Evolutionary conservation across 371 early-diverging fungal species (phyloP).

Genomic region (Syncephalis fuscata): DNA sequence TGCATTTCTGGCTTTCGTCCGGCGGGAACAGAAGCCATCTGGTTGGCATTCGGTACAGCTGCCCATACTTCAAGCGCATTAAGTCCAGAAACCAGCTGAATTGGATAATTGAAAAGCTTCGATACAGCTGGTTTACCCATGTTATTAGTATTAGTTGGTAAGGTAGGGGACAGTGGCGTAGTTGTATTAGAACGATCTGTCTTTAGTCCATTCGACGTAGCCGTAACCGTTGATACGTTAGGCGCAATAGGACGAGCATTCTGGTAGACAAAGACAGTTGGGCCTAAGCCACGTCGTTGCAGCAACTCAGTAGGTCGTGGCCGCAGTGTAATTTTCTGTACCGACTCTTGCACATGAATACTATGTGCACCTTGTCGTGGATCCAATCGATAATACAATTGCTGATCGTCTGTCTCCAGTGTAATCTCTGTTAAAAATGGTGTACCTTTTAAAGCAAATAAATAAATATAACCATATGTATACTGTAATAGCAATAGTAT

Average conservation of each 20-base stretch:
- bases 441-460: neutral
- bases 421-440: neutral
- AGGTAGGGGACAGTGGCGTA: too few species aligned
- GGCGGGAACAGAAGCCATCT: neutral
- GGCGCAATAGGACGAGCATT: neutral
- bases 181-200: neutral
- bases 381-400: neutral
- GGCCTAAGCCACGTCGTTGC: too few species aligned
- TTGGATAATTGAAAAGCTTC: neutral
- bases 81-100: neutral
- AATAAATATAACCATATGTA: neutral
- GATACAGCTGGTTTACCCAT: neutral
- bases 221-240: neutral
- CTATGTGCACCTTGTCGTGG: neutral
- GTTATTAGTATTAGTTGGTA: neutral
- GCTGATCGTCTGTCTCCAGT: neutral
- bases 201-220: neutral
- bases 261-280: too few species aligned
- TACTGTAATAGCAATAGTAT: neutral
- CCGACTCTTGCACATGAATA: neutral
- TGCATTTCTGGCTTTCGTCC: neutral
- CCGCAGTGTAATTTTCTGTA: neutral
- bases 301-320: too few species aligned
- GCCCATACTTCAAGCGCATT: neutral
- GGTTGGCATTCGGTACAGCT: neutral